Evolutionary conservation across 2,329 filamentous ascomycete genomes (phyloP).

Genomic region (Fusarium chaquense): DNA sequence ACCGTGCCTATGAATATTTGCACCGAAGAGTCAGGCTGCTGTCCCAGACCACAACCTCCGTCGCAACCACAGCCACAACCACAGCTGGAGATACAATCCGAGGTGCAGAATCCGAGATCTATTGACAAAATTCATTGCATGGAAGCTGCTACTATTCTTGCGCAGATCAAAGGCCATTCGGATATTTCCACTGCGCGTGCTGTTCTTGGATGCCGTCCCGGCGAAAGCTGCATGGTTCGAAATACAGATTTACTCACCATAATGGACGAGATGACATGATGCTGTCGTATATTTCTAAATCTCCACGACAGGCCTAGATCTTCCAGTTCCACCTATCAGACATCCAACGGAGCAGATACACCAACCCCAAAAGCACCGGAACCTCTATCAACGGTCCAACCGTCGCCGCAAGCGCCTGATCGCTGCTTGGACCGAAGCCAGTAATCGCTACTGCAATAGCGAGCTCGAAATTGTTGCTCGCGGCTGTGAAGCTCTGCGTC

Average conservation of each 20-base stretch:
- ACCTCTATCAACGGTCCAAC: constrained; percentile 90
- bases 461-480: constrained; percentile 93
- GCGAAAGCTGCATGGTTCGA: constrained; percentile 50
- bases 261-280: constrained; percentile 49
- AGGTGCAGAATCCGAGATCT: neutral
- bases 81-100: neutral
- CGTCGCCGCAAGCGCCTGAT: constrained; percentile 84
- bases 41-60: constrained; percentile 8
- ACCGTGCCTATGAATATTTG: neutral
- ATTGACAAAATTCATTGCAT: constrained; percentile 45
- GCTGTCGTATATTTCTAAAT: neutral
- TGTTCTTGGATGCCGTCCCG: constrained; percentile 48
- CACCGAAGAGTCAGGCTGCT: constrained; percentile 15
- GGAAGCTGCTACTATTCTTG: constrained; percentile 52
- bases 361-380: constrained; percentile 80
- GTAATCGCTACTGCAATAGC: constrained; percentile 90
- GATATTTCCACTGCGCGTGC: constrained; percentile 46
- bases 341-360: constrained; percentile 77
- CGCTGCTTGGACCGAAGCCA: constrained; percentile 80
- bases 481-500: constrained; percentile 89
- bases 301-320: neutral
- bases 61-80: neutral
- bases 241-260: constrained; percentile 53
- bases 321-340: constrained; percentile 59
- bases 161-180: constrained; percentile 54